Evolutionary conservation across 2,329 filamentous ascomycete genomes (phyloP), one percentile per base, ranked within the genome.

Genomic region (Fusarium staphyleae): DNA sequence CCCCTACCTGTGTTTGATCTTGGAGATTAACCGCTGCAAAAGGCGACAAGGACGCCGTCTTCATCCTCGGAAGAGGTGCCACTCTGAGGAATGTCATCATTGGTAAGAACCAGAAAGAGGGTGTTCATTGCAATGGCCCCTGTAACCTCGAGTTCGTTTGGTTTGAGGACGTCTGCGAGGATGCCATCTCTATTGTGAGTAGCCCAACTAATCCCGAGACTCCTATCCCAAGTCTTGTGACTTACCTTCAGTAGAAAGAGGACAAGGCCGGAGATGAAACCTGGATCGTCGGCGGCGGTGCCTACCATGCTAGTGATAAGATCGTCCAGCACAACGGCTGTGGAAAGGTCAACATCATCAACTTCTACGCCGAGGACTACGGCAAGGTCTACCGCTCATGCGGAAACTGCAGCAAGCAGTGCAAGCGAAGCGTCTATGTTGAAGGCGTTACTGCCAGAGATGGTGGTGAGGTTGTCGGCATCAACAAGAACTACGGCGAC

Each of bases 31-130:
- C 19, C 7, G 19, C 19, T 22, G 19, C 19, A 7, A 22, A 4
- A 29, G 28, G 28, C 28, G 3, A 5, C 28, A 29, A 10, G 4
- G 28, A 29, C 12, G 28, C 28, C 28, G 28, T 13, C 11, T 83
- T 83, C 74, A 72, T 79, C 53, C 70, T 83, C 48, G 71, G 76
- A 65, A 71, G 76, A 40, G 79, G 80, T 37, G 80, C 75, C 26
- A 79, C 74, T 13, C 66, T 82, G 18, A 75, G 73, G 56, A 81
- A 82, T 64, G 78, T 78, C 64, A 80, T 82, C 64, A 81, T 82
- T 48, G 79, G 80, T n/a, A 71, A 71, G n/a, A 74, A 78, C 52
- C 72, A 80, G 50, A 72, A 75, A 22, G 79, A 80, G 67, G 79
- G 75, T 44, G 74, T 81, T 16, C 78, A 82, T 70, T 81, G 79